Base-by-base conservation (phyloP, 208 protist genomes). In the Leishmania aethiopica region DNA sequence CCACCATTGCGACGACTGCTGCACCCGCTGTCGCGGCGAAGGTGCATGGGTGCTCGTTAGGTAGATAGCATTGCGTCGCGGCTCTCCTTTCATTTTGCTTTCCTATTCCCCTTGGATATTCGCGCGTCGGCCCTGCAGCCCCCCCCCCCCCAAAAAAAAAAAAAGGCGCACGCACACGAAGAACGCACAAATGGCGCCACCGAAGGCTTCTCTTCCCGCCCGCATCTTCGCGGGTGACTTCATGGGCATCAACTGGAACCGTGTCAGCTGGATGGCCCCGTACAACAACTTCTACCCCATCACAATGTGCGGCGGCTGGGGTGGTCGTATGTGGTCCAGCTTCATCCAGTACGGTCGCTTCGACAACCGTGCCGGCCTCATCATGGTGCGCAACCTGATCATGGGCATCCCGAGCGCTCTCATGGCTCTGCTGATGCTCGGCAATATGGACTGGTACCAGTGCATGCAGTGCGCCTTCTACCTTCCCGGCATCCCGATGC, bases 231-330 rank as follows among this genome's bases (percentile, higher is more conserved):
- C 93, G 19, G 91, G 93, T 22, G 93, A 96, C 84, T 96, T 96
- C 78, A 81, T 96, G 73, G 93, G 93, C 55, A 86, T 96, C 79
- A 96, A 96, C 89, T 96, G 93, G 93, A 95, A 92, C 88, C 91
- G 90, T 53, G 88, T 96, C 66, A 92, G 88, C 57, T 96, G 93
- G 93, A 96, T 96, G 93, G 93, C 93, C 8, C 93, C 93, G 77
- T 96, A 96, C 89, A 95, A 88, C 83, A 96, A 96, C 91, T 95
- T 96, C 81, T 96, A 96, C 86, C 93, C 93, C 75, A 92, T 95
- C 86, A 96, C 93, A 45, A 93, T 95, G 84, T 93, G 88, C 87
- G 93, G 91, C 75, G 93, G 93, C 74, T 91, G 91, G 86, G 90
- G 91, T 75, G 93, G 93, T 40, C 93, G 93, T 66, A 72, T 96